Evolutionary conservation across 108 stramenopile genomes (phyloP).

Genomic region (Chaetoceros tenuissimus): DNA sequence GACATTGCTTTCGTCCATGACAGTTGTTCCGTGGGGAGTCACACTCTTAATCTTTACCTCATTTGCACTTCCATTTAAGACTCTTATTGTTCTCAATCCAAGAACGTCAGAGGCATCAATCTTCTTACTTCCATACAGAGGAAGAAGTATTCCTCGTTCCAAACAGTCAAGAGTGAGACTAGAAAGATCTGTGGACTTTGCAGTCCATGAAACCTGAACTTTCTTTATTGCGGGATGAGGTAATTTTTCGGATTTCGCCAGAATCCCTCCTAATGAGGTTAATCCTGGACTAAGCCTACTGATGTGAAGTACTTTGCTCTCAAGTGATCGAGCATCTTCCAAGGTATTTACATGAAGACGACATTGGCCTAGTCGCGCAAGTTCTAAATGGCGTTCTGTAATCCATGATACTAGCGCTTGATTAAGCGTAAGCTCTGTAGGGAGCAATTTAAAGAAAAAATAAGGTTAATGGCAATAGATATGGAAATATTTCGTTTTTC

Average conservation of each 20-base stretch:
- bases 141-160: conserved; percentile 24
- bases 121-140: conserved; percentile 15
- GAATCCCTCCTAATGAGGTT: conserved; percentile 27
- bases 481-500: not conserved
- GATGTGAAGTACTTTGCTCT: not conserved
- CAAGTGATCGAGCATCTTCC: not conserved
- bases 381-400: conserved; percentile 48
- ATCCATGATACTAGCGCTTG: conserved; percentile 59
- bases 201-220: conserved; percentile 17
- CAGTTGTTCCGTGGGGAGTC: conserved; percentile 11
- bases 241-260: conserved; percentile 25
- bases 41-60: conserved; percentile 16
- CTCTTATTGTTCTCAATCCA: not conserved
- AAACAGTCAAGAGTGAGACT: conserved; percentile 38
- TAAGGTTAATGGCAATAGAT: not conserved
- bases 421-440: conserved; percentile 46
- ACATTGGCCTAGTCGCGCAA: not conserved
- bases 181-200: conserved; percentile 44
- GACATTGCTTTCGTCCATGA: conserved; percentile 16
- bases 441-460: conserved; percentile 4
- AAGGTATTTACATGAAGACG: not conserved
- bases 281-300: conserved; percentile 36
- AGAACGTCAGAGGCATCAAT: conserved; percentile 3
- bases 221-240: conserved; percentile 58
- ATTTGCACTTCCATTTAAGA: not conserved